These are phyloP conservation scores for Pachysolen tannophilus DNA, from an alignment of 805 yeast genomes.

Conservation along the genomic window DNA sequence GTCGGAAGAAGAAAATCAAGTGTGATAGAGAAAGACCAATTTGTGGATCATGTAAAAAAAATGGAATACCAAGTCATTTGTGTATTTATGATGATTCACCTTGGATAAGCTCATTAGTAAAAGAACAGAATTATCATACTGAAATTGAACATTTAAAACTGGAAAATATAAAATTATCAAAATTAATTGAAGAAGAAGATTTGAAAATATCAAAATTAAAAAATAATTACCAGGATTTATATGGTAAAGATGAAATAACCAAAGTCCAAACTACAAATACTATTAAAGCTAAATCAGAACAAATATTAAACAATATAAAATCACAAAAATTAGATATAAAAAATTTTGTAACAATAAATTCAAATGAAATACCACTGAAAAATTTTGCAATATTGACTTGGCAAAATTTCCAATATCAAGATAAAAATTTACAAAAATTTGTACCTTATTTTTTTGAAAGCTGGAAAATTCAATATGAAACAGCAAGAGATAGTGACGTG, in stretches of 20 bases:
- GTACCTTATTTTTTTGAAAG: too few species aligned
- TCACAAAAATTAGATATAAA: constrained; percentile 1
- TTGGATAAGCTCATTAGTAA: constrained; percentile 8
- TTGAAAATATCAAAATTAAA: background rate
- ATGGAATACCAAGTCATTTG: constrained; percentile 14
- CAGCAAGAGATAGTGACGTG: background rate
- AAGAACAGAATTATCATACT: constrained; percentile 6
- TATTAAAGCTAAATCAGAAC: background rate
- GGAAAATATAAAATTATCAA: constrained; percentile 1
- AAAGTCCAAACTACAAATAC: background rate
- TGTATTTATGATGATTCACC: constrained; percentile 18
- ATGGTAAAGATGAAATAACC: too few species aligned
- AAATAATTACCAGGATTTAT: too few species aligned
- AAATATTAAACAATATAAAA: background rate
- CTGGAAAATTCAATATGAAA: too few species aligned
- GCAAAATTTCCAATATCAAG: constrained; percentile 5
- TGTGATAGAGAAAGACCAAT: constrained; percentile 27
- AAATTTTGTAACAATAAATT: constrained; percentile 1
- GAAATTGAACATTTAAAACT: constrained; percentile 6
- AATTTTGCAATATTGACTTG: constrained; percentile 7
- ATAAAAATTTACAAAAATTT: background rate
- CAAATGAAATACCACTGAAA: background rate
- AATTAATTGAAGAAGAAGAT: constrained; percentile 3
- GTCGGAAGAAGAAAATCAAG: constrained; percentile 22
- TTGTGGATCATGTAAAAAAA: constrained; percentile 23